Evolutionary conservation across 495 filamentous ascomycete genomes (phyloP), one percentile per base, ranked within the genome.

Genomic region (Halenospora varia): DNA sequence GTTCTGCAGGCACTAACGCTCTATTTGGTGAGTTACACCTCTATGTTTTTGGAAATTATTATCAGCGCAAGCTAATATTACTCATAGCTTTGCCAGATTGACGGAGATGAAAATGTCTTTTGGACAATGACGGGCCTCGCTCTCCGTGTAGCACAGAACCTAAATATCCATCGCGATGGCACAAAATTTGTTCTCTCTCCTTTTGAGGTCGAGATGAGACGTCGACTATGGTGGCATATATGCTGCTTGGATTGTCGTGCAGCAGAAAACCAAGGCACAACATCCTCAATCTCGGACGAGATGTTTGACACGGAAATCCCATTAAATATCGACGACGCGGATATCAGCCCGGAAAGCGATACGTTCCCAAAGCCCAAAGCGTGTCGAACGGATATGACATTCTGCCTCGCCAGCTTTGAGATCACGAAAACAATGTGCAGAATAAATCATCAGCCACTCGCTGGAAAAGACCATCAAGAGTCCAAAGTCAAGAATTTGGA

Each of bases 151-250:
- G 88, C 86, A 11, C 85, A 92, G 62, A 82, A 84, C 1, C 70
- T 94, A 25, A 89, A 91, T 2, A 73, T 96, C 26, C 89, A 94
- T 65, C 78, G 87, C 3, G 90, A 95, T 61, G 89, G 88, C 2
- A 78, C 75, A 2, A 77, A 88, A 59, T 89, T 92, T 50, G 80
- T 79, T 19, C 69, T 92, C 2, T 78, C 78, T 15, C 86, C 88
- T 0, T 92, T 91, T 63, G 88, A 96, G 51, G 82, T 85, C 1
- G 90, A 96, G 67, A 88, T 93, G 80, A 82, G 91, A 44, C 82
- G 91, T 47, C 82, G 91, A 2, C 64, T 95, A 3, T 96, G 91
- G 85, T 93, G 89, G 84, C 82, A 87, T 25, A 80, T 96, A 11
- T 85, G 81, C 63, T 73, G 89, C 17, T 68, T 93, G 51, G 92